phyloP scores from a whole-genome alignment of 78 protist genomes.

The Corallochytrium limacisporum region DNA sequence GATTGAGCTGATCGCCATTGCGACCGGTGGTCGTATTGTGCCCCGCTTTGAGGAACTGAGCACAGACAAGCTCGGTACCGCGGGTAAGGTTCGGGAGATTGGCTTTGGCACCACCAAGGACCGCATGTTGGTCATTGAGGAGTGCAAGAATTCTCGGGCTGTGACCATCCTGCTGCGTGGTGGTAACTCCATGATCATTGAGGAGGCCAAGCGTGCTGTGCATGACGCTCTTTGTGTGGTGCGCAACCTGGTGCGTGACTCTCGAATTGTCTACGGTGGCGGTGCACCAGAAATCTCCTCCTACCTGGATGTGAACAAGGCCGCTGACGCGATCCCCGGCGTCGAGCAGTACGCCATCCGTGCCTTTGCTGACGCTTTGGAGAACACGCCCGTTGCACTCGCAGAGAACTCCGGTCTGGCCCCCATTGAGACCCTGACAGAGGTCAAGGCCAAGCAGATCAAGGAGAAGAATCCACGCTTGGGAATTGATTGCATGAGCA shows the following conservation, averaged over 20 bases:
- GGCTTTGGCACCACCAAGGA: conserved; percentile 94
- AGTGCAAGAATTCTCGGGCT: conserved; percentile 90
- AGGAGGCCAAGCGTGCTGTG: conserved; percentile 94
- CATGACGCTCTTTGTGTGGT: conserved; percentile 99
- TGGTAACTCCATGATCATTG: conserved; percentile 95
- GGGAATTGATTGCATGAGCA: conserved; percentile 89
- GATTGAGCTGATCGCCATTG: conserved; percentile 97
- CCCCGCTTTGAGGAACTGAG: conserved; percentile 95
- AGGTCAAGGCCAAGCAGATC: conserved; percentile 70
- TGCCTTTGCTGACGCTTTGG: conserved; percentile 97
- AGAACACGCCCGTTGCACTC: conserved; percentile 90
- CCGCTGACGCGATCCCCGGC: conserved; percentile 64
- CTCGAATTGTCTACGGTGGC: conserved; percentile 93
- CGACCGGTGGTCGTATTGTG: conserved; percentile 98
- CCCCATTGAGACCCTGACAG: conserved; percentile 77
- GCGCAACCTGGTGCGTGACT: conserved; percentile 95
- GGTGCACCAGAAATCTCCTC: conserved; percentile 93
- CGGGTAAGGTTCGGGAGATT: conserved; percentile 83
- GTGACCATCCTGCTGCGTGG: conserved; percentile 97
- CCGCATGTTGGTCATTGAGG: conserved; percentile 88
- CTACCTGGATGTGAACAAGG: conserved; percentile 61
- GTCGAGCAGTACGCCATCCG: conserved; percentile 94
- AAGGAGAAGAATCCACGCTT: conserved; percentile 57
- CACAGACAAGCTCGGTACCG: conserved; percentile 92
- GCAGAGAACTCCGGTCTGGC: conserved; percentile 96